Base-by-base conservation (phyloP, 495 filamentous ascomycete species). In the Aspergillus carlsbadensis region DNA sequence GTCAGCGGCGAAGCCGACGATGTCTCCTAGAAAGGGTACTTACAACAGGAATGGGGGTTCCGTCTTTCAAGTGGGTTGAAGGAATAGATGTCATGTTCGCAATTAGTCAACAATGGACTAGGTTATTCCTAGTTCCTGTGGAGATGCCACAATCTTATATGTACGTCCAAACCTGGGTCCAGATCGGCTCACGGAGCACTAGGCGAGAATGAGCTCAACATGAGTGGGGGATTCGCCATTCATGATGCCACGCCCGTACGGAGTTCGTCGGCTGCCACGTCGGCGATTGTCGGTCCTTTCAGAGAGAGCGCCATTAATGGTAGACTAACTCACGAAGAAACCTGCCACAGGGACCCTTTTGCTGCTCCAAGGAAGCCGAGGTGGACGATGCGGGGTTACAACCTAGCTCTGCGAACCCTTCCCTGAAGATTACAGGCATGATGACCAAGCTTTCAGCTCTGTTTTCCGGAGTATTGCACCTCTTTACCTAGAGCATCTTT, bases 1-100 rank as follows among this genome's bases (percentile, higher is more conserved):
- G 29, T 50, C 29, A 39, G 29, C 37, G 14, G 50, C 11, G 14
- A 58, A 33, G 26, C 24, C 21, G 18, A 37, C 21, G 15, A 15
- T 17, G 35, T 10, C n/a, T n/a, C n/a, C n/a, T n/a, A n/a, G 26
- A 15, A 52, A 14, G 20, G 3, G 41, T 26, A 68, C 81, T 68
- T 65, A 89, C 87, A 70, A 90, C 73, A 14, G 91, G 90, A 24
- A 94, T 86, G 21, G 81, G 78, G 42, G 82, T 84, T 15, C 86
- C 88, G 71, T 94, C 89, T 58, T 83, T 87, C 50, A 94, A 75
- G 60, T 87, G 85, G 47, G 88, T 52, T 31, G 65, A 60, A 39
- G 68, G 80, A 37, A 84, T 79, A 3, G 64, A 57, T 5, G 35
- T 41, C n/a, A 14, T 34, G 8, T 18, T 31, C 51, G 51, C 55